Base-by-base conservation (phyloP, 2,329 filamentous ascomycete species). In the Talaromyces sp. region DNA sequence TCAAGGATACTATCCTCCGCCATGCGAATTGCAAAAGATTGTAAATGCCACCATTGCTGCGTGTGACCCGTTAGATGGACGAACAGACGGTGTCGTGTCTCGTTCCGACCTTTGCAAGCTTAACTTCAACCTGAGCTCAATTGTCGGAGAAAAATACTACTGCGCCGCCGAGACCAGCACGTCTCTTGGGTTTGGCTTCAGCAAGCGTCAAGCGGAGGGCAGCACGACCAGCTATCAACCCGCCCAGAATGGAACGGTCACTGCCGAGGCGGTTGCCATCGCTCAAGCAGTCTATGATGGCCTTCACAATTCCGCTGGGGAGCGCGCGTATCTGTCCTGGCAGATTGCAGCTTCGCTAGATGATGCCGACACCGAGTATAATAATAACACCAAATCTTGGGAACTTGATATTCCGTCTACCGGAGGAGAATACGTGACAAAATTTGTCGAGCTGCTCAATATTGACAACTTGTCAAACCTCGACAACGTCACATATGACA, bases 41-140 rank as follows among this genome's bases (percentile, higher is more conserved):
- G 73, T 80, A 9, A 84, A 83, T 65, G 69, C 74, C 55, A 84
- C 81, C 0, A 81, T 85, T 48, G 70, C 71, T 1, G 75, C 75
- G 27, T 85, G 82, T 59, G 82, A 85, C 62, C 68, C 75, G 5
- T 69, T 85, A 7, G 83, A 85, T 60, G 82, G 83, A 1, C 72
- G 73, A 55, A 73, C 71, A 0, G 82, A 85, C 57, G 81, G 82
- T 1, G 79, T 85, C 3, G 74, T 85, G 19, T 70, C 75, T 6
- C 74, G 79, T 3, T 75, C 75, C 1, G 78, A 80, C 60, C 70
- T 81, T 1, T 81, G 78, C 71, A 72, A 71, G 52, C 58, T 77
- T 4, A 65, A 76, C 21, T 78, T 77, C 65, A 74, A 83, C 62
- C 64, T 79, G 26, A 77, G 69, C 57, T 67, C 71, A 12, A 76